Conservation (phyloP, 768 basidiomycete species). For the Boletus reticulatus region DNA sequence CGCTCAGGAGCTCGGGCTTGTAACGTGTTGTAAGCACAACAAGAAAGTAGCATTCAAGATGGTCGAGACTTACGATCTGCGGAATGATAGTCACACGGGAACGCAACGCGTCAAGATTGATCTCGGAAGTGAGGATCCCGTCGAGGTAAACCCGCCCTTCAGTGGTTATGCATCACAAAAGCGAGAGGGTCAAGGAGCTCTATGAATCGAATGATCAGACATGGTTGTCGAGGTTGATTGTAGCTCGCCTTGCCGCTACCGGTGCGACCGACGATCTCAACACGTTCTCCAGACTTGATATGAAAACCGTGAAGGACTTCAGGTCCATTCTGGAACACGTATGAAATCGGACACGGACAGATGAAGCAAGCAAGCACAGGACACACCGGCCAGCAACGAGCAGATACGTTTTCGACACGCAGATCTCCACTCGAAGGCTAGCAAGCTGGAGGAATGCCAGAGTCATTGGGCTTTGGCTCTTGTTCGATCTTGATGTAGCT, state of each 20-base stretch:
- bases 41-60: too few relatives aligned
- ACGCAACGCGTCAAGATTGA: not conserved
- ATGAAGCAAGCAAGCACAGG: too few relatives aligned
- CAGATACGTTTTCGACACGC: constrained; percentile 3
- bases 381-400: constrained; percentile 2
- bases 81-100: too few relatives aligned
- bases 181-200: not conserved
- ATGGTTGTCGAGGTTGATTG: not conserved
- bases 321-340: not conserved
- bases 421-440: not conserved
- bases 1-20: too few relatives aligned
- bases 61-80: too few relatives aligned
- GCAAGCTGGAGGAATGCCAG: not conserved
- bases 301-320: not conserved
- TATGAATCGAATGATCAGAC: not conserved
- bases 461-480: not conserved
- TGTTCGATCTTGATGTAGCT: not conserved
- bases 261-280: not conserved
- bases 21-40: too few relatives aligned
- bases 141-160: not conserved
- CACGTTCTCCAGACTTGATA: not conserved
- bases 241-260: not conserved
- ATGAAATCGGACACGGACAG: not conserved
- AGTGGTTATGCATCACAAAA: not conserved
- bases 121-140: not conserved